Conservation (phyloP, 257 asterid genomes). For the Gardenia jasminoides region DNA sequence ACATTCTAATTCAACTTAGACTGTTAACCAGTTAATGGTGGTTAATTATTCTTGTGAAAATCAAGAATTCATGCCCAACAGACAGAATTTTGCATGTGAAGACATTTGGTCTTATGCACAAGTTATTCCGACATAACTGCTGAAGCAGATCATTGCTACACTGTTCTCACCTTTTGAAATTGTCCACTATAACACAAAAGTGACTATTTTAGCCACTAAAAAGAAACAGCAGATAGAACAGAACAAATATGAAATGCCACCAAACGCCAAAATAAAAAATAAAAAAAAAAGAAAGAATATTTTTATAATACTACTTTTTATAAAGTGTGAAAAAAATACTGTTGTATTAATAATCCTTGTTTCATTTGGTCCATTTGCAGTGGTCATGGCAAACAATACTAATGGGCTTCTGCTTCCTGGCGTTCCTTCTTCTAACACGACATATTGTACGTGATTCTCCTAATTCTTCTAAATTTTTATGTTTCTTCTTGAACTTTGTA, state of each 20-base stretch:
- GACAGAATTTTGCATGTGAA: conserved; percentile 6
- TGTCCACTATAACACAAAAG: not conserved
- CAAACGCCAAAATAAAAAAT: not conserved
- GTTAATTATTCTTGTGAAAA: not conserved
- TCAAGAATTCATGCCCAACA: not conserved
- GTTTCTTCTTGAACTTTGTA: too few species aligned
- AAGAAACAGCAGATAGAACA: not conserved
- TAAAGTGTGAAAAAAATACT: not conserved
- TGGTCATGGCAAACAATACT: conserved; percentile 96
- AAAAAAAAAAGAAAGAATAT: not conserved
- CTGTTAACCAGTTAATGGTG: not conserved
- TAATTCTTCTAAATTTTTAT: too few species aligned
- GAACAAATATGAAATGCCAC: not conserved
- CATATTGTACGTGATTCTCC: conserved; percentile 54
- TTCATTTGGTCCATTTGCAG: conserved; percentile 43
- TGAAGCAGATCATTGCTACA: not conserved
- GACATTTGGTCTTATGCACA: not conserved
- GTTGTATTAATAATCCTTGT: not conserved
- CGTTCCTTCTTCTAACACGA: conserved; percentile 65
- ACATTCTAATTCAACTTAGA: not conserved
- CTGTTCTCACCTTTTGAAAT: not conserved
- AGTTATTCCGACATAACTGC: not conserved
- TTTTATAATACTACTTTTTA: too few species aligned
- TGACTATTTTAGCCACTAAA: not conserved
- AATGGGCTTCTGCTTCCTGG: conserved; percentile 81